Percentiles rank a stretch among this genome's conserved stretches.
Conservation (phyloP, 1,284 basidiomycete genomes). For the Laetiporus sulphureus region DNA sequence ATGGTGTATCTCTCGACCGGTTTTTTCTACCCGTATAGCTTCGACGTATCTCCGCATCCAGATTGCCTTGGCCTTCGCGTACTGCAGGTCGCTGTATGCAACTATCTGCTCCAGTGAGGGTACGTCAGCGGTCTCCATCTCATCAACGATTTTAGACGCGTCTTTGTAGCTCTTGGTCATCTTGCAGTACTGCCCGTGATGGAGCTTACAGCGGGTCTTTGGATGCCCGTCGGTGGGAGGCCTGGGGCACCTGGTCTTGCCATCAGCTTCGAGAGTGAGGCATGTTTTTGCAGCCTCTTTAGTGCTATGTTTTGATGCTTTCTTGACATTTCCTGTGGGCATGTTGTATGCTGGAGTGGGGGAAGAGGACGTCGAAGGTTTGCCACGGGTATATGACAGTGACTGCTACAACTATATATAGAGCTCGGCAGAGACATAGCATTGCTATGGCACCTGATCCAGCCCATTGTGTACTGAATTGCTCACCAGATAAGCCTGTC, state of each 20-base stretch:
- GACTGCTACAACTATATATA: too few species aligned
- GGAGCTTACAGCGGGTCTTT: slow-evolving; percentile 21
- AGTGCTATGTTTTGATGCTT: not conserved
- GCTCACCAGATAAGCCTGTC: too few species aligned
- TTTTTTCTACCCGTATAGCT: slow-evolving; percentile 24
- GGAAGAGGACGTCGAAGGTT: too few species aligned
- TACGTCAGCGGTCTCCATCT: slow-evolving; percentile 11
- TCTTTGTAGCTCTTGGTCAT: slow-evolving; percentile 26
- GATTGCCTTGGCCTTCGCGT: slow-evolving; percentile 17
- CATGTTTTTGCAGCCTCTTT: not conserved
- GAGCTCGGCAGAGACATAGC: too few species aligned
- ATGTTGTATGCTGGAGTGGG: too few species aligned
- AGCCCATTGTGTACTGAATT: too few species aligned
- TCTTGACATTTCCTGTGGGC: too few species aligned
- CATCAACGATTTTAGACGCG: slow-evolving; percentile 24
- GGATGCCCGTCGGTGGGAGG: slow-evolving; percentile 18
- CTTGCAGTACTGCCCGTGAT: slow-evolving; percentile 22
- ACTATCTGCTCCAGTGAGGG: slow-evolving; percentile 17
- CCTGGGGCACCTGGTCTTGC: slow-evolving; percentile 17
- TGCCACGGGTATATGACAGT: too few species aligned
- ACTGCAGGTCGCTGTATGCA: slow-evolving; percentile 12
- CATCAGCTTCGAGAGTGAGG: slow-evolving; percentile 20
- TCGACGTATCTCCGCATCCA: slow-evolving; percentile 23
- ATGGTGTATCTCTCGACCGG: slow-evolving; percentile 22
- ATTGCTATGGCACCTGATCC: too few species aligned